Base-by-base conservation (phyloP, 805 yeast species). In the Tetrapisispora iriomotensis region DNA sequence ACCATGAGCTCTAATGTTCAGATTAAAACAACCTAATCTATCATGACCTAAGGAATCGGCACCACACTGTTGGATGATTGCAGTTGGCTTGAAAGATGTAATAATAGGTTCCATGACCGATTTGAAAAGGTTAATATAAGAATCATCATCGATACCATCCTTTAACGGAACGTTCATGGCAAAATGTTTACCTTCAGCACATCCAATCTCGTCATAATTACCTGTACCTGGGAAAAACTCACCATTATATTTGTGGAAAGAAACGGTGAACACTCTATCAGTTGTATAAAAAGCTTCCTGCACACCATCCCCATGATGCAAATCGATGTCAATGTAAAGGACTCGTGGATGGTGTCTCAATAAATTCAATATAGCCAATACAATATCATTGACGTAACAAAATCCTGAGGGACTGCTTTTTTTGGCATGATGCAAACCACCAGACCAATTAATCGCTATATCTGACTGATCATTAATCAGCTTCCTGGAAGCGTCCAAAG, bases 21-120 rank as follows among this genome's bases (percentile, higher is more conserved):
- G 72, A 58, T 94, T 92, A 67, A 94, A 94, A 54, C 96, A 85
- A 24, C 99, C 98, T 43, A 94, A 69, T 50, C 95, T 74, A 67
- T 92, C 99, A 30, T 96, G 95, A 29, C 94, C 86, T 37, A 92
- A 70, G 1, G 97, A 88, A 60, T 92, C 99, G 22, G 96, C 98
- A 35, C 99, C 99, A 67, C 96, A 87, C 64, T 92, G 99, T 47
- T 88, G 75, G n/a, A 92, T 96, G 45, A 92, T 82, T 0, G 95
- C 96, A 8, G 94, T 77, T 1, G 99, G 99, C 62, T 84, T 95
- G 64, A 82, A 92, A 42, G 79, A 76, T 32, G 77, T 71, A 46
- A 94, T 82, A 30, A 87, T 73, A 3, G 96, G 97, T 60, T 87
- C 96, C 50, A 94, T 79, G 35, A 92, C 75, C 14, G 92, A 78